Evolutionary conservation across 129 eudicot species (phyloP), one percentile per base, ranked within the genome.

Genomic region (Erigeron canadensis): DNA sequence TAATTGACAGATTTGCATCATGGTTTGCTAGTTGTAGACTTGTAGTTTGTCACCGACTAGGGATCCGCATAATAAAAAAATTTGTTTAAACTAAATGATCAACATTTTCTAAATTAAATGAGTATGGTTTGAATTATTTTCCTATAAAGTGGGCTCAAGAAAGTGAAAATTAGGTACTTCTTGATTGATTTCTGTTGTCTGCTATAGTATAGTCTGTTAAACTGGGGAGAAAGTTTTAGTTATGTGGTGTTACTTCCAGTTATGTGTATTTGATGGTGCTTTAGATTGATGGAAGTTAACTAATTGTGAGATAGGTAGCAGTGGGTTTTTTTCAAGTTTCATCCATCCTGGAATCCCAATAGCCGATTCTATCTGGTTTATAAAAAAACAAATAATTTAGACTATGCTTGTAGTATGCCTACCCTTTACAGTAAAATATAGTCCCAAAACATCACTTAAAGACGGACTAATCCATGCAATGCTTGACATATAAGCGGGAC

Each of bases 391-490:
- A 57, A 13, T 56, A 16, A 6, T 55, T 55, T 40, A 11, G 11
- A 55, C 75, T 55, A 71, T 44, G 60, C 60, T 22, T 38, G 39
- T 72, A 72, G 63, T 37, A 50, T 12, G 71, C n/a, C 39, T 62
- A 47, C 63, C 48, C 21, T 63, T 73, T 8, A 61, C 37, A n/a
- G 34, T 23, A 23, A 23, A 23, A 23, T 23, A 23, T 23, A 23
- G 34, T 23, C 34, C 34, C 34, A 23, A 23, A 23, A 23, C 34
- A 23, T 23, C 34, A 23, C 34, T 23, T 23, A 23, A 23, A 23
- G 34, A 23, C 34, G 34, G 34, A 23, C 34, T 23, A 23, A 23
- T 23, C 34, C 34, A 23, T 23, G 34, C 34, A 23, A 23, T 23
- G 34, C 34, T 23, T 23, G 34, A 23, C 34, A 23, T 2, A 23